Percentiles rank a stretch among this genome's conserved stretches.
Evolutionary conservation across 176 grass and related monocot genomes (phyloP).

Genomic region (Areca catechu): DNA sequence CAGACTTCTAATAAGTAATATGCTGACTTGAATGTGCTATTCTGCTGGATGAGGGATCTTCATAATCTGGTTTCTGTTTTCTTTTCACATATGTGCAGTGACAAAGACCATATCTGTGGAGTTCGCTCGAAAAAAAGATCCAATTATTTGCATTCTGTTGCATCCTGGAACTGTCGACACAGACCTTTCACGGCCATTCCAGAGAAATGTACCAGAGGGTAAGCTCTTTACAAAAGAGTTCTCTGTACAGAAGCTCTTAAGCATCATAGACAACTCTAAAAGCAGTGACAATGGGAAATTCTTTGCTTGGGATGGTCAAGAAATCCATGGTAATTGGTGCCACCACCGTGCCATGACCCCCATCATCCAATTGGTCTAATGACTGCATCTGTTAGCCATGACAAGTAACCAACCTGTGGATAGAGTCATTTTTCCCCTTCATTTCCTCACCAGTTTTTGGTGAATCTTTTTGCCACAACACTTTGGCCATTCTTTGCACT

Average conservation of each 20-base stretch:
- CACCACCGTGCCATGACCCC: too few relatives aligned
- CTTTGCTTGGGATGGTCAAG: conserved; percentile 80
- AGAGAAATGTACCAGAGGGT: conserved; percentile 55
- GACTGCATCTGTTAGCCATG: too few relatives aligned
- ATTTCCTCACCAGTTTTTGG: too few relatives aligned
- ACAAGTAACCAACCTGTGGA: too few relatives aligned
- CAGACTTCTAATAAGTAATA: too few relatives aligned
- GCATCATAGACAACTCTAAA: conserved; percentile 50
- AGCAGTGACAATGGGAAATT: conserved; percentile 75
- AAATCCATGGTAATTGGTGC: conserved; percentile 56
- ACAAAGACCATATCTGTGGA: conserved; percentile 74
- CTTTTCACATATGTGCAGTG: conserved; percentile 38
- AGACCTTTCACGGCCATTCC: conserved; percentile 73
- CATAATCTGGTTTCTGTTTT: too few relatives aligned
- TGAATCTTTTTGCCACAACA: too few relatives aligned
- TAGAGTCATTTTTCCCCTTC: too few relatives aligned
- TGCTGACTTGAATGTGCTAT: too few relatives aligned
- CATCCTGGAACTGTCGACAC: conserved; percentile 92
- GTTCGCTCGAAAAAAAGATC: conserved; percentile 53
- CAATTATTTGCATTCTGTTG: conserved; percentile 62
- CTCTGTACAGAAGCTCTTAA: conserved; percentile 59
- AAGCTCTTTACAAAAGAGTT: conserved; percentile 76
- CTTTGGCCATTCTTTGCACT: too few relatives aligned
- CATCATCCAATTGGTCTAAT: too few relatives aligned
- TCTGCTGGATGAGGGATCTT: too few relatives aligned